Evolutionary conservation across 129 eudicot genomes (phyloP), one percentile per base, ranked within the genome.

Genomic region (Flaveria trinervia): DNA sequence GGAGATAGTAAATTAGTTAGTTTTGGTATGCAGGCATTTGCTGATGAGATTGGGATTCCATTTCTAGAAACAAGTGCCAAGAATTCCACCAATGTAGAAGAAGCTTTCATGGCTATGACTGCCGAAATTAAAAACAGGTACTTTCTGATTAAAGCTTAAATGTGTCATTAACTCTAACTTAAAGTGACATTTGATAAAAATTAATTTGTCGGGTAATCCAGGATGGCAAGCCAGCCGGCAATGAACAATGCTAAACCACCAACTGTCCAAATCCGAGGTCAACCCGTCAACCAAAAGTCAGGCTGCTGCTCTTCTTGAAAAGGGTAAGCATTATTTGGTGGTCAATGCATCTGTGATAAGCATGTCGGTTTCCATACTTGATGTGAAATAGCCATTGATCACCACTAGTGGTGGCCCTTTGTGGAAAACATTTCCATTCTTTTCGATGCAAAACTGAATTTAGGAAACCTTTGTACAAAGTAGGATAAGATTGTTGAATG

Each of bases 51-150:
- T 49, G 98, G 98, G 65, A 90, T 93, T 65, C 98, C 98, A 17
- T 93, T 93, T 45, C 77, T 93, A 83, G 98, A 93, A 91, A 87
- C 98, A 39, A 93, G 98, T 85, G 98, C 98, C 23, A 93, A 93
- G 72, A 87, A 77, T 77, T 85, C 97, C 68, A 89, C 98, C 71
- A 93, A 93, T 67, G 98, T 93, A 25, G 98, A 93, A 84, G 89
- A 93, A 85, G 97, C 97, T 82, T 93, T 93, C 80, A 89, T 93
- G 98, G 98, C 98, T 20, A 93, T 93, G 98, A 77, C 98, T 84
- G 89, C 90, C 14, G 83, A 87, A 51, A 93, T 93, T 43, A 93
- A 93, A 83, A 93, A 80, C 91, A 91, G 98, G 97, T 93, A 74
- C 43, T 18, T 50, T 60, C 39, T 17, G 36, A 25, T 49, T 51